Conservation (phyloP, 768 basidiomycete genomes). For the Mycena latifolia region DNA sequence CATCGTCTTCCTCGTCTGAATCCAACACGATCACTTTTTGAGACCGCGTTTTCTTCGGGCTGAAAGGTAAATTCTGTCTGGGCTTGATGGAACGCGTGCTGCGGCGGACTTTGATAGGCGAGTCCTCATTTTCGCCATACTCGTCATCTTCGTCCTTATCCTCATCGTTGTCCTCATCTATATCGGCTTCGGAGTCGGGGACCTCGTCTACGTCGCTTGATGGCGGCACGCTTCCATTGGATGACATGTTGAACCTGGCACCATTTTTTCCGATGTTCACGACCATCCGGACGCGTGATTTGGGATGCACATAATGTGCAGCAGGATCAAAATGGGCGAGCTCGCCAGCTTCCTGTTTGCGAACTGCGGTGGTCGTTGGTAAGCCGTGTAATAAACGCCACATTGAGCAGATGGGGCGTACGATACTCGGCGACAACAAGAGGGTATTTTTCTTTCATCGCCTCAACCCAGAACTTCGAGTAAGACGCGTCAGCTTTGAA, state of each 20-base stretch:
- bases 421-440: conserved; percentile 68
- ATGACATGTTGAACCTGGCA: conserved; percentile 40
- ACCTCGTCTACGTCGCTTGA: conserved; percentile 44
- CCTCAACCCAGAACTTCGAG: conserved; percentile 56
- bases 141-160: conserved; percentile 34
- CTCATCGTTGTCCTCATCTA: conserved; percentile 45
- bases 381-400: conserved; percentile 24
- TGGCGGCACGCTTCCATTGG: conserved; percentile 40
- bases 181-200: conserved; percentile 50
- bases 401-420: conserved; percentile 47
- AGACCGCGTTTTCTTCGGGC: conserved; percentile 71
- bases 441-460: conserved; percentile 53
- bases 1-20: conserved; percentile 53
- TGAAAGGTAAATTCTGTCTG: conserved; percentile 67
- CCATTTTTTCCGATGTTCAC: conserved; percentile 47
- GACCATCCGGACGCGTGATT: conserved; percentile 62
- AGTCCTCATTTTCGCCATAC: conserved; percentile 39
- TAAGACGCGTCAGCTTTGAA: conserved; percentile 43
- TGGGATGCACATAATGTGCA: conserved; percentile 67
- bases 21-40: conserved; percentile 44
- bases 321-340: conserved; percentile 72
- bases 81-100: conserved; percentile 34
- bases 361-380: conserved; percentile 51
- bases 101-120: conserved; percentile 33
- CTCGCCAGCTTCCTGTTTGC: conserved; percentile 55